Evolutionary conservation across 192 early-diverging fungal genomes (phyloP).

Genomic region (Umbelopsis ramanniana): DNA sequence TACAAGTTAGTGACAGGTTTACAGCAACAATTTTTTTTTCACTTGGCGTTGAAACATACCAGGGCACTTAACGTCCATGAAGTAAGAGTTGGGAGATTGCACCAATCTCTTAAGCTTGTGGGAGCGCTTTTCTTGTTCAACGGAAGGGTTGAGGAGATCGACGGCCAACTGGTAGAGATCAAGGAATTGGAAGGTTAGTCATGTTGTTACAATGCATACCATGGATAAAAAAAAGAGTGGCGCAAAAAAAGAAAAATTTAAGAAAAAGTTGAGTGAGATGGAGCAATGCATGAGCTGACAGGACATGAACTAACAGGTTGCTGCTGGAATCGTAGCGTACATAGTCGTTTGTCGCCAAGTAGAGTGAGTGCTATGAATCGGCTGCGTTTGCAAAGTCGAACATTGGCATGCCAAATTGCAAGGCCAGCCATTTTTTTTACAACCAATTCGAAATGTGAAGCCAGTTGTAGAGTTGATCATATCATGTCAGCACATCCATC

Average conservation of each 20-base stretch:
- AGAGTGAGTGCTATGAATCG: no score
- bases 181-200: not conserved
- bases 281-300: no score
- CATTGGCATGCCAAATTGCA: no score
- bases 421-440: not conserved
- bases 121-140: conserved; percentile 66
- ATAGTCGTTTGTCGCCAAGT: no score
- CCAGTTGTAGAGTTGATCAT: not conserved
- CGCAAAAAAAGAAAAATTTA: conserved; percentile 1
- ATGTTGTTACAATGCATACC: not conserved
- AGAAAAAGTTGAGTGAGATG: no score
- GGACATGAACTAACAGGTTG: no score
- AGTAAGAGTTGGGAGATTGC: conserved; percentile 86
- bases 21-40: not conserved
- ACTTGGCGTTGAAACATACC: conserved; percentile 37
- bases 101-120: conserved; percentile 65
- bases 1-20: not conserved
- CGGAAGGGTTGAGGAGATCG: conserved; percentile 91
- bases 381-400: no score
- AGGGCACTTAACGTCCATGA: conserved; percentile 97
- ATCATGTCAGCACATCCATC: conserved; percentile 25
- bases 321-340: no score
- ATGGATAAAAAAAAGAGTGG: not conserved
- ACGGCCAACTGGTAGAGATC: conserved; percentile 69
- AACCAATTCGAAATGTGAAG: not conserved